Percentiles rank a stretch among this genome's conserved stretches.
Conservation (phyloP, 805 yeast species). For the Nadsonia fulvescens region DNA sequence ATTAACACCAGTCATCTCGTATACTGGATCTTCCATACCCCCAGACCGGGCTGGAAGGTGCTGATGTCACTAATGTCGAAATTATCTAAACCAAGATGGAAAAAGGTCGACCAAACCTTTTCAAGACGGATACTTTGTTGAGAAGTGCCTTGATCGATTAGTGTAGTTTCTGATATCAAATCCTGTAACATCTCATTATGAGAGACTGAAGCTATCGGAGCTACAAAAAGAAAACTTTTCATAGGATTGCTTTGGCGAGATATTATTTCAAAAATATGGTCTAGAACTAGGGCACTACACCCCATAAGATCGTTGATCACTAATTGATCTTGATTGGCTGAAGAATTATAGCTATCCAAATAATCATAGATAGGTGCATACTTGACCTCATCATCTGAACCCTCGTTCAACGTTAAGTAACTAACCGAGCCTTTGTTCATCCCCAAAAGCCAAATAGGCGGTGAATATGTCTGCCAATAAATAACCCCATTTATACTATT, state of each 20-base stretch:
- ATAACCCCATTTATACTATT: constrained; percentile 23
- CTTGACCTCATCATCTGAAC: constrained; percentile 7
- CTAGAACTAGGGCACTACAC: constrained; percentile 16
- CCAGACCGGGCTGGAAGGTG: constrained; percentile 40
- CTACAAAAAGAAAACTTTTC: constrained; percentile 13
- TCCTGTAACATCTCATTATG: constrained; percentile 1
- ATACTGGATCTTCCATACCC: constrained; percentile 11
- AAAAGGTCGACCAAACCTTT: constrained; percentile 13
- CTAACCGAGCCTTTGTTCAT: constrained; percentile 10
- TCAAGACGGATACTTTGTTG: constrained; percentile 4
- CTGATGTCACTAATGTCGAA: constrained; percentile 31
- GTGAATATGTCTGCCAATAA: constrained; percentile 92
- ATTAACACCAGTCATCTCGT: too few species aligned
- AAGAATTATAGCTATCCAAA: constrained; percentile 5
- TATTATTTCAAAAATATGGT: constrained; percentile 10
- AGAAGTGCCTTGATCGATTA: constrained; percentile 1
- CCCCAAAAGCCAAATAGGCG: constrained; percentile 73
- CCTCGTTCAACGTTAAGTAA: constrained; percentile 5
- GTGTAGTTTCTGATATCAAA: neutral
- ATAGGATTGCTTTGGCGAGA: constrained; percentile 1
- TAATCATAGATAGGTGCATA: constrained; percentile 7
- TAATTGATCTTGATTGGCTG: neutral
- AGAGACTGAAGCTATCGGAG: constrained; percentile 12
- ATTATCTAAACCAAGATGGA: constrained; percentile 61
- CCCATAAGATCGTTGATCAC: constrained; percentile 33